Evolutionary conservation across 2,329 filamentous ascomycete genomes (phyloP).

Genomic region (Diplodia intermedia): DNA sequence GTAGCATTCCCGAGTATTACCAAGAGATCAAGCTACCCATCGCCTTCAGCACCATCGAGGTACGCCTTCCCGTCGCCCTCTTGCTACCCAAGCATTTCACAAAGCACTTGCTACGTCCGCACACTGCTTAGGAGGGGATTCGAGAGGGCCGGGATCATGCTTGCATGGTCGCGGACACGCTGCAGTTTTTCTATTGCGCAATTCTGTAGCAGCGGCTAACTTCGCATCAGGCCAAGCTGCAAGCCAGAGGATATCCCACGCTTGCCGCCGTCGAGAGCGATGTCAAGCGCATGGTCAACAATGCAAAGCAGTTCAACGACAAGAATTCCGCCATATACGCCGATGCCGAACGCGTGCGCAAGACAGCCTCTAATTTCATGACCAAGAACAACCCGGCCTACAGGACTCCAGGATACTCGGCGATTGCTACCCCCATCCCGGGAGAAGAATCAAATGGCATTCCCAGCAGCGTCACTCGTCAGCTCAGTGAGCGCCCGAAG

Average conservation of each 20-base stretch:
- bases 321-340: slow-evolving; percentile 75
- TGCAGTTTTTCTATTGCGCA: neutral
- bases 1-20: slow-evolving; percentile 77
- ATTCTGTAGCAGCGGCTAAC: slow-evolving; percentile 35
- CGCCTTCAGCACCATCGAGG: slow-evolving; percentile 77
- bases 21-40: slow-evolving; percentile 77
- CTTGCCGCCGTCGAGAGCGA: slow-evolving; percentile 82
- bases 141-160: neutral
- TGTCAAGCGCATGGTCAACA: slow-evolving; percentile 85
- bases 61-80: slow-evolving; percentile 41
- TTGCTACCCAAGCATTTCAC: neutral
- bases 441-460: slow-evolving; percentile 39
- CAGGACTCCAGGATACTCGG: slow-evolving; percentile 70
- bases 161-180: slow-evolving; percentile 19
- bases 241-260: slow-evolving; percentile 70
- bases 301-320: slow-evolving; percentile 84
- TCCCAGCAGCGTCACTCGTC: slow-evolving; percentile 15
- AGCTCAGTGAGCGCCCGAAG: slow-evolving; percentile 33
- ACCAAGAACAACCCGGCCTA: slow-evolving; percentile 86
- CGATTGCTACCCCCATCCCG: slow-evolving; percentile 77
- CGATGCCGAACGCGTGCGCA: slow-evolving; percentile 85
- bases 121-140: neutral
- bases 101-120: neutral
- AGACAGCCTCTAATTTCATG: slow-evolving; percentile 88
- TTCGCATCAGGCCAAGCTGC: slow-evolving; percentile 64